Evolutionary conservation across 2,329 filamentous ascomycete genomes (phyloP).

Genomic region (Botrytis porri): DNA sequence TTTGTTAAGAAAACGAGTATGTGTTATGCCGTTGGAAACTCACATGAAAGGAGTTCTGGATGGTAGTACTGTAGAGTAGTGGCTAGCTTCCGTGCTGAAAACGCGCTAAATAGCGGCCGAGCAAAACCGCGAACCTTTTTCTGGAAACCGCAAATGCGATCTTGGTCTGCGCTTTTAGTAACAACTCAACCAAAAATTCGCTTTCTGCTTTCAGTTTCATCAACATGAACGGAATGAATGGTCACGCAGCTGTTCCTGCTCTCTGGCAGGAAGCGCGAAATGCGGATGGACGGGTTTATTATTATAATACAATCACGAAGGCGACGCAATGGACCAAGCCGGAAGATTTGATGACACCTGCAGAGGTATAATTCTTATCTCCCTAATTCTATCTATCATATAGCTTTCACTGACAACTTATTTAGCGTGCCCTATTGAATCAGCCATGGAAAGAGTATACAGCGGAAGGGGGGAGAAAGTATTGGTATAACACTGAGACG

Average conservation of each 20-base stretch:
- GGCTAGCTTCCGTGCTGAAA: not conserved
- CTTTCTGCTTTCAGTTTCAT: constrained; percentile 1
- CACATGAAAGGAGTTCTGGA: not conserved
- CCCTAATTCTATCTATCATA: constrained; percentile 25
- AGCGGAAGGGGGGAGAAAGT: constrained; percentile 80
- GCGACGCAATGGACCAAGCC: constrained; percentile 94
- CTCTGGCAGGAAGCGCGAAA: constrained; percentile 81
- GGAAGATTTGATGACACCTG: constrained; percentile 77
- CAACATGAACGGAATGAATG: constrained; percentile 36
- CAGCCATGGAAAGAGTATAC: constrained; percentile 94
- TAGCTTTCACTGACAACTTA: constrained; percentile 21
- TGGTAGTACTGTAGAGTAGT: too few relatives aligned
- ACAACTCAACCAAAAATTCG: constrained; percentile 15
- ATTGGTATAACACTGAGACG: constrained; percentile 92
- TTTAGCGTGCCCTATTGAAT: constrained; percentile 71
- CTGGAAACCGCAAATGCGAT: constrained; percentile 16
- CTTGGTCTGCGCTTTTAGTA: not conserved
- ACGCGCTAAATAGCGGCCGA: constrained; percentile 17
- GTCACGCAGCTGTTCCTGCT: constrained; percentile 42
- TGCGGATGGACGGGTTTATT: constrained; percentile 81
- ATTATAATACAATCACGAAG: constrained; percentile 84
- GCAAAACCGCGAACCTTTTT: constrained; percentile 18
- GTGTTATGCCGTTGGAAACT: constrained; percentile 1
- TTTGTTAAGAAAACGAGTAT: not conserved
- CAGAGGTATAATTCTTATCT: constrained; percentile 60